Evolutionary conservation across 2,329 filamentous ascomycete genomes (phyloP).

Genomic region (Rosellinia necatrix): DNA sequence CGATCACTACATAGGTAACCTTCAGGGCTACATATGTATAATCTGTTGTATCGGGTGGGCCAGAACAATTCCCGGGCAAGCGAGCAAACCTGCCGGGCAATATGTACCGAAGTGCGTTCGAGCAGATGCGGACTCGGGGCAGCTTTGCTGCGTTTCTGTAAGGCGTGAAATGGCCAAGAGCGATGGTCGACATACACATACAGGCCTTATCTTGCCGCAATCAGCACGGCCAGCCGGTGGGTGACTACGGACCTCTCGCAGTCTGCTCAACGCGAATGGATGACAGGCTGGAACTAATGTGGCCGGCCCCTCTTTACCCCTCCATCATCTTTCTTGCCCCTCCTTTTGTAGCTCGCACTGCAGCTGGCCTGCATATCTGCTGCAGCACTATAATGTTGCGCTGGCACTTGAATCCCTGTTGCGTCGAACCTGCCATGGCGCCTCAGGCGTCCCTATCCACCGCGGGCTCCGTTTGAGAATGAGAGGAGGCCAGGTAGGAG

Average conservation of each 20-base stretch:
- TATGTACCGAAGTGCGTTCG: too few relatives aligned
- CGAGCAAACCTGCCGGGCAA: too few relatives aligned
- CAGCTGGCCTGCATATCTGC: constrained; percentile 35
- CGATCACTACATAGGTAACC: too few relatives aligned
- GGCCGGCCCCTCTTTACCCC: constrained; percentile 38
- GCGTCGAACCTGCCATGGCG: constrained; percentile 29
- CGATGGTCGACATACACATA: not conserved
- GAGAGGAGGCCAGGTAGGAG: constrained; percentile 8
- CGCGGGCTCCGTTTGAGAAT: constrained; percentile 4
- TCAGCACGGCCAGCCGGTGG: not conserved
- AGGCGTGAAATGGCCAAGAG: not conserved
- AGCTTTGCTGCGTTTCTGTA: not conserved
- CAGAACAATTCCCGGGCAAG: too few relatives aligned
- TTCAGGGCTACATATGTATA: too few relatives aligned
- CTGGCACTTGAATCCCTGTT: constrained; percentile 38
- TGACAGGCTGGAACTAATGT: constrained; percentile 14
- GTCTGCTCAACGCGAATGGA: constrained; percentile 6
- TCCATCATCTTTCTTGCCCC: constrained; percentile 38
- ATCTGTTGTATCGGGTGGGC: too few relatives aligned
- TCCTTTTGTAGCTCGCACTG: constrained; percentile 35
- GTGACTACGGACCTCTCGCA: not conserved
- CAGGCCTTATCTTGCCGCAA: not conserved
- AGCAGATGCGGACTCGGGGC: not conserved
- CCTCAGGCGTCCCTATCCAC: constrained; percentile 22
- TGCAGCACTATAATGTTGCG: constrained; percentile 39